Percentiles rank a stretch among this genome's conserved stretches.
Evolutionary conservation across 2,329 filamentous ascomycete species (phyloP).

Genomic region (Colletotrichum musicola): DNA sequence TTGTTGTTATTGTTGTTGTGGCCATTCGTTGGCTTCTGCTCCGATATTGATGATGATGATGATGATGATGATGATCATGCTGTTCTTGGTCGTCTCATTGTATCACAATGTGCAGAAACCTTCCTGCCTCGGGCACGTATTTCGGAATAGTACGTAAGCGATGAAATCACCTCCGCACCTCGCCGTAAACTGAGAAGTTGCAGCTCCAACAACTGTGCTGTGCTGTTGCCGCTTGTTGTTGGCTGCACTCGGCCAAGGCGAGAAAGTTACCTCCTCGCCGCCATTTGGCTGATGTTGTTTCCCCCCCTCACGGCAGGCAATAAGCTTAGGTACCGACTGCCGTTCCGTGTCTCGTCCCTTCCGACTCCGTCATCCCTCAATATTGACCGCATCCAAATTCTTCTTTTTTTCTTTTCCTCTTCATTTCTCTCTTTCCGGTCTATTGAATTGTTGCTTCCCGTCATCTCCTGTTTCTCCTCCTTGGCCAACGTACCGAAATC

Average conservation of each 20-base stretch:
- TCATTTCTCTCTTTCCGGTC: background rate
- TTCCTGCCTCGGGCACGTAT: too few relatives aligned
- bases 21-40: too few relatives aligned
- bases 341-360: conserved; percentile 9
- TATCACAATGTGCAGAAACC: too few relatives aligned
- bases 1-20: too few relatives aligned
- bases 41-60: too few relatives aligned
- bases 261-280: too few relatives aligned
- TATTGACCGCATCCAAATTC: background rate
- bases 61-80: too few relatives aligned
- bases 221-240: background rate
- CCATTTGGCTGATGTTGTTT: too few relatives aligned
- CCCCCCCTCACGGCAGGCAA: background rate
- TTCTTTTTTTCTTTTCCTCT: background rate
- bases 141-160: background rate
- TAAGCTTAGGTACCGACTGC: conserved; percentile 18
- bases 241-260: too few relatives aligned
- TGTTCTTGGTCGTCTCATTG: too few relatives aligned
- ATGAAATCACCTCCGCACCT: background rate
- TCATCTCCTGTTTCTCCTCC: background rate
- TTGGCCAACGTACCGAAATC: conserved; percentile 4
- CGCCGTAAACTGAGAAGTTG: background rate
- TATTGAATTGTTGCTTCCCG: background rate
- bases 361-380: conserved; percentile 10
- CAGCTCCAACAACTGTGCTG: background rate